These are phyloP conservation scores for Cerrena zonata DNA, from an alignment of 1,284 basidiomycete genomes.

Conservation along the genomic window DNA sequence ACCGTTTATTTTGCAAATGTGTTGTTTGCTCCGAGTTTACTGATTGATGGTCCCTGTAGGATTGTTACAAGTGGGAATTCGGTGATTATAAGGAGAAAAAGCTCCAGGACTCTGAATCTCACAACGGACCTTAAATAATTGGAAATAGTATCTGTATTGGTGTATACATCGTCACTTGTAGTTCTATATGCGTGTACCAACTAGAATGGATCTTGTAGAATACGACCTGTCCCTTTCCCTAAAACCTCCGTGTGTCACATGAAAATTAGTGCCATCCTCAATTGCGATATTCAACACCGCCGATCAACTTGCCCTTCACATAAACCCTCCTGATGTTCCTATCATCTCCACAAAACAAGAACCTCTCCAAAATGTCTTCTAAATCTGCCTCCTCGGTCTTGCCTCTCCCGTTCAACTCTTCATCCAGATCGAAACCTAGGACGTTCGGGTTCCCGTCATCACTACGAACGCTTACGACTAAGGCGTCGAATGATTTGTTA, in stretches of 20 bases:
- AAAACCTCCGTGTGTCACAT: background rate
- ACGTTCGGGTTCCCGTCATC: slow-evolving; percentile 56
- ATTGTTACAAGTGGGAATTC: slow-evolving; percentile 67
- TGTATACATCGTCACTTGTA: slow-evolving; percentile 7
- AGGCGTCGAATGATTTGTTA: slow-evolving; percentile 89
- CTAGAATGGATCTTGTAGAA: slow-evolving; percentile 5
- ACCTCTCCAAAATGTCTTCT: slow-evolving; percentile 58
- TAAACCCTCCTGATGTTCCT: slow-evolving; percentile 82
- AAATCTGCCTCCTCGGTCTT: slow-evolving; percentile 28
- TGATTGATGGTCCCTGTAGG: slow-evolving; percentile 31
- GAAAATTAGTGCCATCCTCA: background rate
- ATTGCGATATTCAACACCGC: slow-evolving; percentile 45
- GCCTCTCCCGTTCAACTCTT: slow-evolving; percentile 23
- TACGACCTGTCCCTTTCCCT: background rate
- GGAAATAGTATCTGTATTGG: background rate
- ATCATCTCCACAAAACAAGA: slow-evolving; percentile 83
- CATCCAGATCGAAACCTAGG: slow-evolving; percentile 45
- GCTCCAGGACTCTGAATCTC: background rate
- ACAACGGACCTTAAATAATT: background rate
- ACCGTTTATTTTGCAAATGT: too few relatives aligned
- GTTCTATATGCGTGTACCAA: slow-evolving; percentile 5
- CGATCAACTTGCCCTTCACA: slow-evolving; percentile 76
- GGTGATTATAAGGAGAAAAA: slow-evolving; percentile 38
- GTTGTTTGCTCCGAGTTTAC: background rate
- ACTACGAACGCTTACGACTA: slow-evolving; percentile 55